A percentile compares a stretch with the other conserved stretches of the same genome.
phyloP scores from a whole-genome alignment of 768 basidiomycete species.

The Phallus indusiatus region DNA sequence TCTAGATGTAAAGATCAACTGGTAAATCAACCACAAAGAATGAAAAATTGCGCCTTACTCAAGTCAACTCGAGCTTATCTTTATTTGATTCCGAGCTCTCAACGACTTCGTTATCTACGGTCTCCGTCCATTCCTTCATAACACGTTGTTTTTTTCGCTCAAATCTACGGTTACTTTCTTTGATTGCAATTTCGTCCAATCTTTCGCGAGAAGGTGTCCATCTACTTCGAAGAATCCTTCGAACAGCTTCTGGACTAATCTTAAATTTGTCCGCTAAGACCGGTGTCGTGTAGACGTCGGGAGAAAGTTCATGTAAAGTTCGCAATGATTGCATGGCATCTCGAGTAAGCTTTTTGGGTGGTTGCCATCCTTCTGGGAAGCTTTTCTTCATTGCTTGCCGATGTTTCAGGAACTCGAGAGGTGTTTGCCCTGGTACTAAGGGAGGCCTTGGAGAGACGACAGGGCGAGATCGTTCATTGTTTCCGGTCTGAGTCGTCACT shows the following conservation, averaged over 20 bases:
- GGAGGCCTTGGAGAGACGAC: slow-evolving; percentile 25
- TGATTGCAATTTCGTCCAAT: slow-evolving; percentile 16
- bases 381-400: slow-evolving; percentile 38
- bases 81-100: background rate
- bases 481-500: slow-evolving; percentile 2
- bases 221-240: slow-evolving; percentile 67
- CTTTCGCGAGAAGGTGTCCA: slow-evolving; percentile 52
- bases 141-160: slow-evolving; percentile 9
- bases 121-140: slow-evolving; percentile 11
- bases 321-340: slow-evolving; percentile 79
- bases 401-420: slow-evolving; percentile 36
- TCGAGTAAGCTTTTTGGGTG: slow-evolving; percentile 70
- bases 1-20: background rate
- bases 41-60: background rate
- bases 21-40: background rate
- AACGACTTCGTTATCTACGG: slow-evolving; percentile 10
- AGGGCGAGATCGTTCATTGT: slow-evolving; percentile 20
- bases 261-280: slow-evolving; percentile 68
- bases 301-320: slow-evolving; percentile 54
- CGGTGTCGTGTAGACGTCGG: slow-evolving; percentile 52
- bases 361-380: slow-evolving; percentile 66
- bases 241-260: slow-evolving; percentile 73
- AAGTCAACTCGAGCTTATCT: slow-evolving; percentile 2
- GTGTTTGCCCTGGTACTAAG: slow-evolving; percentile 19
- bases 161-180: slow-evolving; percentile 9